These are phyloP conservation scores for Penicillium verrucosum DNA, from an alignment of 2,329 filamentous ascomycete species.

Conservation along the genomic window DNA sequence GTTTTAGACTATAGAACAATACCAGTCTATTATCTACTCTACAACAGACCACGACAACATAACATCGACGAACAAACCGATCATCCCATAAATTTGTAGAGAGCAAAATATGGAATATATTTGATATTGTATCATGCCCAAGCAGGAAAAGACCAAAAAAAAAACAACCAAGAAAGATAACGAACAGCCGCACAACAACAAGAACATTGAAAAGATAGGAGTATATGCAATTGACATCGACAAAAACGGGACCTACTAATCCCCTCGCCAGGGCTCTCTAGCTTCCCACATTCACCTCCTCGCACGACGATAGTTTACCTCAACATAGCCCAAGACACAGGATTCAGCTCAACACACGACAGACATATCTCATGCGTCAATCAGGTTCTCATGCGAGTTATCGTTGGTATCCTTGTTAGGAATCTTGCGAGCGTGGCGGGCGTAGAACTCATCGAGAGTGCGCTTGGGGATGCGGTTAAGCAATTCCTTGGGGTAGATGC, in stretches of 20 bases:
- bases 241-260: conserved; percentile 4
- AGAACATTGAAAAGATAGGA: conserved; percentile 16
- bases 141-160: neutral
- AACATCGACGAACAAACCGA: neutral
- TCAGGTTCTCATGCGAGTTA: conserved; percentile 40
- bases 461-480: conserved; percentile 92
- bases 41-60: neutral
- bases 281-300: neutral
- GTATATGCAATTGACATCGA: conserved; percentile 22
- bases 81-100: neutral
- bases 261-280: neutral
- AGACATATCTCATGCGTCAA: conserved; percentile 36
- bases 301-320: neutral
- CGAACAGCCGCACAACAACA: conserved; percentile 12
- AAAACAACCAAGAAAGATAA: neutral
- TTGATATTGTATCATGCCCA: conserved; percentile 11
- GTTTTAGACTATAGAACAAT: neutral
- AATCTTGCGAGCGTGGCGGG: conserved; percentile 51
- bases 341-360: neutral
- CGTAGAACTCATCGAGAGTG: conserved; percentile 78
- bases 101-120: neutral
- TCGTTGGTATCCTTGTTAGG: conserved; percentile 49
- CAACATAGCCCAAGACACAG: neutral
- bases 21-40: neutral
- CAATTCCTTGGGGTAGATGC: conserved; percentile 96